phyloP scores from a whole-genome alignment of 2,329 filamentous ascomycete genomes.

The Sporothrix schenckii region DNA sequence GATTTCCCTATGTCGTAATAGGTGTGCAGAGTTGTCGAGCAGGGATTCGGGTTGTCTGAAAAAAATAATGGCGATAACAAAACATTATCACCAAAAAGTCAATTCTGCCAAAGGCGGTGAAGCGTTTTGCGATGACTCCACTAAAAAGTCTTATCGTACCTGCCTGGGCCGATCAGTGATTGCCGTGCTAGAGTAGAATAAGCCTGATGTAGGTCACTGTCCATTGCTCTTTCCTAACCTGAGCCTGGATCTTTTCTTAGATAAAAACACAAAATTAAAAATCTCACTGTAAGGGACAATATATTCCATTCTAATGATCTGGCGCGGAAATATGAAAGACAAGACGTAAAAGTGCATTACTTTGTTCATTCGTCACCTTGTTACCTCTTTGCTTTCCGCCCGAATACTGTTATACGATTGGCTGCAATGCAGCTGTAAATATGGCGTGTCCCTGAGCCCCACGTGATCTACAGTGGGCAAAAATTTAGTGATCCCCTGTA shows the following conservation, averaged over 20 bases:
- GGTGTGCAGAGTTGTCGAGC: neutral
- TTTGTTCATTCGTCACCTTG: no score
- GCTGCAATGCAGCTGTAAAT: neutral
- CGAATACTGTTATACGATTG: conserved; percentile 17
- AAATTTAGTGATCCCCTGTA: neutral
- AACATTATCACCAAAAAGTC: conserved; percentile 26
- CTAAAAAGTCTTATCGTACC: conserved; percentile 27
- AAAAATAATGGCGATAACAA: conserved; percentile 13
- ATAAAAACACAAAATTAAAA: no score
- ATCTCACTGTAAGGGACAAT: no score
- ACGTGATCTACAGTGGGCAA: conserved; percentile 1
- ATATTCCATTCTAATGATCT: no score
- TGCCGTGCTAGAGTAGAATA: no score
- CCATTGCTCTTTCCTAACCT: no score
- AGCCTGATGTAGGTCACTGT: no score
- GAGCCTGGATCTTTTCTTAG: no score
- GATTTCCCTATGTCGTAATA: neutral
- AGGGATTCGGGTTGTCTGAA: neutral
- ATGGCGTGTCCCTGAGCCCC: neutral
- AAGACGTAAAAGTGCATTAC: no score
- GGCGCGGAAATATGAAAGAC: no score
- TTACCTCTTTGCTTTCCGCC: neutral
- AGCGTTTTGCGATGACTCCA: neutral
- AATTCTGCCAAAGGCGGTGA: conserved; percentile 35
- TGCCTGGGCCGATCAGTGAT: neutral